Conservation (phyloP, 495 filamentous ascomycete species). For the Talaromyces adpressus region DNA sequence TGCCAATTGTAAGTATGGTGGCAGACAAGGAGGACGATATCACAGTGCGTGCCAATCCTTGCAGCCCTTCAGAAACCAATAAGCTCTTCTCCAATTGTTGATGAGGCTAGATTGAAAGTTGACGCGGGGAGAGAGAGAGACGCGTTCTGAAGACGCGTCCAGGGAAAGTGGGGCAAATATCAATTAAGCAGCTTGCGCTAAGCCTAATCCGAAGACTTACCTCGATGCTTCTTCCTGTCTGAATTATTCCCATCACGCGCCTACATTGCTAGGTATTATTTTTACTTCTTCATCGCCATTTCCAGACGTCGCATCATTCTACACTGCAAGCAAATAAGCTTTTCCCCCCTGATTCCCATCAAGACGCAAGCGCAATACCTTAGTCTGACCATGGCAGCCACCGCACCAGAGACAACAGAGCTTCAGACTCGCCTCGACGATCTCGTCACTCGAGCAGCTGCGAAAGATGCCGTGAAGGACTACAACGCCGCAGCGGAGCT, state of each 20-base stretch:
- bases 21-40: not conserved
- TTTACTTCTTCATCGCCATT: not conserved
- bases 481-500: constrained; percentile 76
- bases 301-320: not conserved
- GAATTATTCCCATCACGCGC: not conserved
- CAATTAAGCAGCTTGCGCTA: not conserved
- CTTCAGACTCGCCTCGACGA: constrained; percentile 27
- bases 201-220: not conserved
- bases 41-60: not conserved
- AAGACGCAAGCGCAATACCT: not conserved
- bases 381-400: not conserved
- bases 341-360: not conserved
- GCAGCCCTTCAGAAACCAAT: not conserved
- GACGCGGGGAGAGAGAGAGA: not conserved
- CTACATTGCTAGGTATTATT: not conserved
- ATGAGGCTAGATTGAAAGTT: not conserved
- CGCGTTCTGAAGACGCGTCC: not conserved
- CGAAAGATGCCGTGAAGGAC: constrained; percentile 77
- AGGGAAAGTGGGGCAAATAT: not conserved
- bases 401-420: constrained; percentile 11
- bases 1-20: not conserved
- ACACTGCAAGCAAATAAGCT: not conserved
- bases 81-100: not conserved
- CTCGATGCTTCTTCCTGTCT: not conserved
- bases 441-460: constrained; percentile 51